Evolutionary conservation across 2,329 filamentous ascomycete genomes (phyloP).

Genomic region (Fusarium palustre): DNA sequence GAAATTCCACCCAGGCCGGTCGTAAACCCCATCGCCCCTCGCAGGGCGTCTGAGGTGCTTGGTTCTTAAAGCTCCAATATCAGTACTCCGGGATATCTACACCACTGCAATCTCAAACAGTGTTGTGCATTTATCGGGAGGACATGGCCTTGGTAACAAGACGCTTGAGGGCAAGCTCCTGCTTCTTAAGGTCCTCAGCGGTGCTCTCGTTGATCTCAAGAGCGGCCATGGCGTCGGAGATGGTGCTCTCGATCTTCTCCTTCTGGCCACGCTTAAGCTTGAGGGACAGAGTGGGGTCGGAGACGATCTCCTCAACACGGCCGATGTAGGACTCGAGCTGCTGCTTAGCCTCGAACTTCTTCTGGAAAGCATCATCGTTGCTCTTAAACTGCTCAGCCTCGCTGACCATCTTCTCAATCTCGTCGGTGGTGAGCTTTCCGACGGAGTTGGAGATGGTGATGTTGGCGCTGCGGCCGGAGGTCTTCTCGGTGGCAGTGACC

Average conservation of each 20-base stretch:
- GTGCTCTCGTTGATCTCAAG: conserved; percentile 93
- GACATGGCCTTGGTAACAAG: conserved; percentile 99
- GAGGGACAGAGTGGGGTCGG: conserved; percentile 92
- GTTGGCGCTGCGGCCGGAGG: conserved; percentile 96
- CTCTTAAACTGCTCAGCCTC: conserved; percentile 99
- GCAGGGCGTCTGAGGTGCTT: conserved; percentile 37
- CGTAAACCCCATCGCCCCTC: conserved; percentile 33
- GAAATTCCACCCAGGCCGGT: conserved; percentile 35
- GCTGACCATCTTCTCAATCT: conserved; percentile 98
- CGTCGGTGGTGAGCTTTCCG: conserved; percentile 91
- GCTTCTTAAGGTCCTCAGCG: conserved; percentile 98
- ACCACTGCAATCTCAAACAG: conserved; percentile 29
- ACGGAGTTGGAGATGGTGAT: conserved; percentile 99
- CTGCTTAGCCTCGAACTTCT: conserved; percentile 99
- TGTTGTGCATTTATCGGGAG: conserved; percentile 74
- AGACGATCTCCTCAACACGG: conserved; percentile 98
- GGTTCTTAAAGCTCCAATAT: conserved; percentile 31
- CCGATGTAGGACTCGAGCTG: conserved; percentile 99
- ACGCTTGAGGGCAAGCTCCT: conserved; percentile 97
- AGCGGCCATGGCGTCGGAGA: conserved; percentile 97
- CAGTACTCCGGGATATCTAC: conserved; percentile 38
- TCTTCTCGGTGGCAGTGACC: conserved; percentile 99
- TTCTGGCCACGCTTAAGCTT: conserved; percentile 99
- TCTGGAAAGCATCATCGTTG: conserved; percentile 98
- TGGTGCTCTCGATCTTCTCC: conserved; percentile 98